These are phyloP conservation scores for Malus domestica DNA, from an alignment of 306 rosid species.

Conservation along the genomic window ASM211411v1 NC_041794.1:10105001-10105500, in stretches of 20 bases:
- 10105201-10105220: background rate
- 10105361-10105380: background rate
- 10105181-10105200: background rate
- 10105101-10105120: background rate
- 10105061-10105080: background rate
- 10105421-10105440: background rate
- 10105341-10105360: background rate
- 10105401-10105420: background rate
- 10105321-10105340: constrained; percentile 4
- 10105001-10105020: constrained; percentile 46
- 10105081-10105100: background rate
- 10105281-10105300: constrained; percentile 27
- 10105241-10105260: constrained; percentile 36
- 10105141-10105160: constrained; percentile 31
- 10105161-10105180: constrained; percentile 3
- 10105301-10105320: constrained; percentile 13
- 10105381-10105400: background rate
- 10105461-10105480: constrained; percentile 4
- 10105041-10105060: too few relatives aligned
- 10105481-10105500: background rate
- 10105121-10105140: background rate
- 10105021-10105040: constrained; percentile 48
- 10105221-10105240: constrained; percentile 20
- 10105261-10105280: constrained; percentile 19
- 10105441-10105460: constrained; percentile 4